Base-by-base conservation (phyloP, 148 eudicot species). In the Limonium bicolor region DNA sequence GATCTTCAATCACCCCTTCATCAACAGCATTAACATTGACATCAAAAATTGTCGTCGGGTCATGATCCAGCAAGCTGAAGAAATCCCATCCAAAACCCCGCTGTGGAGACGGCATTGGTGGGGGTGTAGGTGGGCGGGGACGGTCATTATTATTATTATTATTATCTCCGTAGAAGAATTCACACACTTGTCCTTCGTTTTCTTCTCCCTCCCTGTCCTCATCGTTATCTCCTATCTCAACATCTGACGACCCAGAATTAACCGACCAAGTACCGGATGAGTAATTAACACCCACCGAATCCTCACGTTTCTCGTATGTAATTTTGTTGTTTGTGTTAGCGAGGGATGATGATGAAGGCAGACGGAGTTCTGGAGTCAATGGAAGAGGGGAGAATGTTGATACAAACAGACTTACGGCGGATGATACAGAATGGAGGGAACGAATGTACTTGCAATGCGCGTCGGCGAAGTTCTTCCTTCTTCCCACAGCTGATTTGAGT, bases 51-150 rank as follows among this genome's bases (percentile, higher is more conserved):
- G n/a, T n/a, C n/a, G n/a, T n/a, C n/a, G n/a, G n/a, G n/a, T n/a
- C n/a, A n/a, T 43, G 24, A 23, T 63, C 73, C 35, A 66, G 53
- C 27, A 64, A 20, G 39, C 46, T 49, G 45, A 77, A 72, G 63
- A 60, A 72, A 63, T 77, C 84, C 84, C 84, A 77, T 46, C 68
- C 63, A 27, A 44, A 28, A 47, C 42, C 64, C 24, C 14, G 25
- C 27, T 11, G n/a, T 0, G 40, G 10, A 24, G 39, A 34, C n/a
- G 30, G 43, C 51, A 51, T 34, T 44, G 29, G 16, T 9, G 58
- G 62, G 28, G 9, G 27, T n/a, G n/a, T n/a, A n/a, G n/a, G n/a
- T n/a, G n/a, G 21, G 4, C 29, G 48, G 9, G 46, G 46, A 10
- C 6, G 0, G 14, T 32, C 36, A 32, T 5, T 32, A 10, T 15